These are phyloP conservation scores for Theobroma cacao DNA, from an alignment of 345 rosid genomes.

Conservation along the genomic window DNA sequence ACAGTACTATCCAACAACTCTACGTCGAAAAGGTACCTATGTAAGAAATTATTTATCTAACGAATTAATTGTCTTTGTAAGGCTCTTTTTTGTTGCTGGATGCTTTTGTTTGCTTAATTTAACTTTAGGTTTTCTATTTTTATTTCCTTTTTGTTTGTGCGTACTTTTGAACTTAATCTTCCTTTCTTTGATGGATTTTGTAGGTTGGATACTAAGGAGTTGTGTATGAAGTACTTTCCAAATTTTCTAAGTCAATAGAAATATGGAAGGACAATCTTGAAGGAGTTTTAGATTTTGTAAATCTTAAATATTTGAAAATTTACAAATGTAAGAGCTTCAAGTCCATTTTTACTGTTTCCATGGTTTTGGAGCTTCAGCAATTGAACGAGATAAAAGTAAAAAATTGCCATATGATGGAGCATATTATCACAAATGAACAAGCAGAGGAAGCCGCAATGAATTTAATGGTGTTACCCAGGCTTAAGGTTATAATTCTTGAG, in stretches of 20 bases:
- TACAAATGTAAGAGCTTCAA: neutral
- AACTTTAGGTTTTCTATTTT: neutral
- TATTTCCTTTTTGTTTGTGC: neutral
- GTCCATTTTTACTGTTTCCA: no score
- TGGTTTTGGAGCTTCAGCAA: no score
- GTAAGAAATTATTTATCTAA: neutral
- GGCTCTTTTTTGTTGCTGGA: no score
- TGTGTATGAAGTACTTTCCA: neutral
- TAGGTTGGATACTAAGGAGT: neutral
- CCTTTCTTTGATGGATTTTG: neutral
- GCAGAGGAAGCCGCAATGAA: neutral
- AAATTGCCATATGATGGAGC: no score
- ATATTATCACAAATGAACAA: no score
- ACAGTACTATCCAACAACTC: neutral
- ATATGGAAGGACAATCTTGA: neutral
- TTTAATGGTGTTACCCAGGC: neutral
- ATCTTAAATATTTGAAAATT: neutral
- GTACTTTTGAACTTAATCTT: no score
- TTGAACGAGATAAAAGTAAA: no score
- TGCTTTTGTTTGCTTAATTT: neutral
- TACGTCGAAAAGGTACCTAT: neutral
- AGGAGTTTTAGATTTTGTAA: neutral
- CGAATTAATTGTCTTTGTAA: no score
- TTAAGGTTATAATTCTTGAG: neutral
- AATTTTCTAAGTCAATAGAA: neutral